These are phyloP conservation scores for Pelargonium exstipulatum DNA, from an alignment of 441 rosid species.

Conservation along the genomic window DNA sequence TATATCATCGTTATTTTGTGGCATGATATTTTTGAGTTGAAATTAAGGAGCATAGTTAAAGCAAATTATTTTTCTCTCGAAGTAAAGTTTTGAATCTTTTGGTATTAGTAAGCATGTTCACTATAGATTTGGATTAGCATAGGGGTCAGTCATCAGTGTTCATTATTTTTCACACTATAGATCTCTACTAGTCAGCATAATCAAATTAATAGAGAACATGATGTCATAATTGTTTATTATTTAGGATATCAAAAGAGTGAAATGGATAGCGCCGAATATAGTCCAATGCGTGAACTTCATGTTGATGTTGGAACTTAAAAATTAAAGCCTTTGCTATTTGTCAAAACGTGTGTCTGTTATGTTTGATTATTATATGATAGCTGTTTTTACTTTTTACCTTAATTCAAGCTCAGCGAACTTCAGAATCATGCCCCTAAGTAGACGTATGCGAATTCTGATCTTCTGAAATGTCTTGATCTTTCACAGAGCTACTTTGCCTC, in stretches of 20 bases:
- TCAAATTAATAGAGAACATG: neutral
- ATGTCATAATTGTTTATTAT: neutral
- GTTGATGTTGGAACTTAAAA: neutral
- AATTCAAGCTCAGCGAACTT: neutral
- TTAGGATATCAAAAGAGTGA: neutral
- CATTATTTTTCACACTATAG: neutral
- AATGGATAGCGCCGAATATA: neutral
- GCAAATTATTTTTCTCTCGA: too few relatives aligned
- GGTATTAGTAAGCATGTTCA: neutral
- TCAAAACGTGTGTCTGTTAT: neutral
- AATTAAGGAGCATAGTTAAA: neutral
- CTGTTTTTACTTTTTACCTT: neutral
- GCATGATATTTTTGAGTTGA: neutral
- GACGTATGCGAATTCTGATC: neutral
- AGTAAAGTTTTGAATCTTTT: neutral
- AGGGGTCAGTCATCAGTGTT: neutral
- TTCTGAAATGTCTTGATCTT: conserved; percentile 14
- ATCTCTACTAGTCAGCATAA: neutral
- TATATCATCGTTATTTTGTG: neutral
- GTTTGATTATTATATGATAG: neutral
- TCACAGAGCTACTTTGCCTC: conserved; percentile 90
- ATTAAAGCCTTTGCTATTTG: neutral
- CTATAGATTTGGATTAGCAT: neutral
- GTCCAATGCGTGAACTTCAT: neutral
- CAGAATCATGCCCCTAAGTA: neutral